These are phyloP conservation scores for Aspergillus conjunctus DNA, from an alignment of 495 filamentous ascomycete genomes.

Conservation along the genomic window DNA sequence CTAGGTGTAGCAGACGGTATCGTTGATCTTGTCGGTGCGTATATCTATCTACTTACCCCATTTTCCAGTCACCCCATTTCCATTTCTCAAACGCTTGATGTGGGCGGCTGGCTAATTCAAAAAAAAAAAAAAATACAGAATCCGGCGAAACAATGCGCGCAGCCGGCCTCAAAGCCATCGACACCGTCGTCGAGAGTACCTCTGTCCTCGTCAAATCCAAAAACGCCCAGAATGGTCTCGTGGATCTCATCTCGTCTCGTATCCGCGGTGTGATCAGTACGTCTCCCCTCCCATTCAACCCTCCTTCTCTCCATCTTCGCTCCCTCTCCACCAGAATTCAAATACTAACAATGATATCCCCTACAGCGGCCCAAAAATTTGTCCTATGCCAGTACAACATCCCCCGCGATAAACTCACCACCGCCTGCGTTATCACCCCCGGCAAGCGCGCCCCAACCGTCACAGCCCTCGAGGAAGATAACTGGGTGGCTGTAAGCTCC, in stretches of 20 bases:
- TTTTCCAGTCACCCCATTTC: not conserved
- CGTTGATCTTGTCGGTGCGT: constrained; percentile 89
- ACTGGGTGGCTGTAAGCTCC: constrained; percentile 88
- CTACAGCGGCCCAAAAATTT: constrained; percentile 80
- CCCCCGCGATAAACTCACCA: constrained; percentile 62
- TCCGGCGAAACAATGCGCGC: constrained; percentile 98
- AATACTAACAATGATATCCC: not conserved
- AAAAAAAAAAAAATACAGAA: constrained; percentile 54
- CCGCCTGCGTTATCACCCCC: constrained; percentile 79
- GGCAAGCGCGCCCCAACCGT: constrained; percentile 94
- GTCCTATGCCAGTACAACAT: constrained; percentile 98
- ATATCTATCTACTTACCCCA: constrained; percentile 1
- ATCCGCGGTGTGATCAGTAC: constrained; percentile 89
- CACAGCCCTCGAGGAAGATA: constrained; percentile 80
- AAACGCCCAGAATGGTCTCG: constrained; percentile 75
- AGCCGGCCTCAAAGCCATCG: constrained; percentile 93
- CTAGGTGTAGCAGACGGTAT: constrained; percentile 95
- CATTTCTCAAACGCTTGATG: too few species aligned
- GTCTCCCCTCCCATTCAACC: constrained; percentile 20
- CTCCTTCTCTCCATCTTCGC: not conserved
- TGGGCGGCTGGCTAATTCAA: too few species aligned
- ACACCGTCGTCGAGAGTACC: constrained; percentile 83
- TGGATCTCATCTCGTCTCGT: constrained; percentile 77
- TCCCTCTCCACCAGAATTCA: too few species aligned
- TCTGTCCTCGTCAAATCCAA: constrained; percentile 93